Evolutionary conservation across 2,329 filamentous ascomycete species (phyloP), one percentile per base, ranked within the genome.

Genomic region (Anthostomella pinea): DNA sequence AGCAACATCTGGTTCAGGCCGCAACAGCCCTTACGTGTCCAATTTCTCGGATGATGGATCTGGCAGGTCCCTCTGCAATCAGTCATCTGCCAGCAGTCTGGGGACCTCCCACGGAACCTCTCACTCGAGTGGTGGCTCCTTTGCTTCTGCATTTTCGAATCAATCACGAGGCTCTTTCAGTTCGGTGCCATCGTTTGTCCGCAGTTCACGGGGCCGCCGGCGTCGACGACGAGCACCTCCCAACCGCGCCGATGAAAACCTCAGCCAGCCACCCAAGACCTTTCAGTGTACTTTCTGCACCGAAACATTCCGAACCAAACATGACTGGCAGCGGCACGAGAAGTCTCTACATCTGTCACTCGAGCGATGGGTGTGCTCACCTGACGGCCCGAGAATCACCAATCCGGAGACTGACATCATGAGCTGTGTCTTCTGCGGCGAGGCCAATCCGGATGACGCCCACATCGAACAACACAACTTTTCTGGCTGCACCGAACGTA

Each of bases 271-370:
- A 3, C 63, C 72, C 39, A 77, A 77, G 52, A 77, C 75, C 2
- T 81, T 75, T 58, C 79, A 83, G 58, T 83, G 79, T 58, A 83
- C 79, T 44, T 83, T 83, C 66, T 83, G 79, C 57, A 82, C 79
- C 6, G 78, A 83, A 46, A 80, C 77, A 0, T 83, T 83, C 59
- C 68, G 78, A 47, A 82, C 79, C 3, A 83, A 83, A 56, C 77
- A 83, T 51, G 79, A 83, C 58, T 83, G 79, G 79, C 78, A 82
- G 51, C 68, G 83, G 40, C 83, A 87, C 56, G 83, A 87, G 53
- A 83, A 83, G 48, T 81, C 79, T 33, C 66, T 80, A 46, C 83
- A 76, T 56, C 62, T 77, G 49, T 86, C 77, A 6, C 74, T 83
- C 1, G 79, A 78, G 63, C 70, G 70, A 38, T 87, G 73, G 83